A percentile compares a stretch with the other conserved stretches of the same genome.
phyloP scores from a whole-genome alignment of 768 basidiomycete genomes.

The Favolaschia claudopus region DNA sequence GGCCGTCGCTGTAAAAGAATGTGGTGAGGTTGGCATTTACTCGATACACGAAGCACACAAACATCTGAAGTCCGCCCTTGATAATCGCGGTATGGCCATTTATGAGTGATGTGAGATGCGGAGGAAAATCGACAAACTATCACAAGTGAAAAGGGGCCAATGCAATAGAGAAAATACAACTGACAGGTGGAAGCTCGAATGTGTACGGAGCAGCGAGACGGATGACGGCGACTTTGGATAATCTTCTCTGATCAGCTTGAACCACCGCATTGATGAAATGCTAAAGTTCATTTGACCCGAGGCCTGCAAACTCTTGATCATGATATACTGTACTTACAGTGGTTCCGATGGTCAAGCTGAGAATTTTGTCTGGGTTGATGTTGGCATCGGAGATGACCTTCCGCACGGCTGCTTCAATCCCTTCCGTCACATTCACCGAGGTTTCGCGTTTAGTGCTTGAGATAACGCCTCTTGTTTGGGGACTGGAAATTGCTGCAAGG shows the following conservation, averaged over 20 bases:
- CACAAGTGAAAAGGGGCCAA: conserved; percentile 35
- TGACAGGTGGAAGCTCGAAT: conserved; percentile 63
- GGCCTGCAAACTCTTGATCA: background rate
- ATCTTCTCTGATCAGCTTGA: conserved; percentile 58
- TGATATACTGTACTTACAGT: conserved; percentile 45
- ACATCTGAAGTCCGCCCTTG: conserved; percentile 54
- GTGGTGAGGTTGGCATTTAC: no score
- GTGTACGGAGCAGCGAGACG: conserved; percentile 69
- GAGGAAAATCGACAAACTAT: conserved; percentile 46
- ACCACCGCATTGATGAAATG: conserved; percentile 70
- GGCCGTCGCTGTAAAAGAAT: conserved; percentile 35
- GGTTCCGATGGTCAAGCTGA: conserved; percentile 67
- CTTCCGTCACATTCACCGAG: conserved; percentile 62
- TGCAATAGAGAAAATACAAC: conserved; percentile 43
- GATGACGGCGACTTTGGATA: conserved; percentile 68
- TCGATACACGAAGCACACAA: conserved; percentile 32
- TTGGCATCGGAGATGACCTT: conserved; percentile 49
- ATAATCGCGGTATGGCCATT: conserved; percentile 43
- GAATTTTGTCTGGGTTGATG: conserved; percentile 44
- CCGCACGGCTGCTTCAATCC: conserved; percentile 61
- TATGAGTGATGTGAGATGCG: conserved; percentile 37
- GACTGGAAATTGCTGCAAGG: conserved; percentile 33
- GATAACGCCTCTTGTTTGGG: conserved; percentile 43
- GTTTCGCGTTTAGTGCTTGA: conserved; percentile 59
- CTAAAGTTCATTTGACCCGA: conserved; percentile 23